These are phyloP conservation scores for Pulveroboletus sp. DNA, from an alignment of 768 basidiomycete species.

Conservation along the genomic window DNA sequence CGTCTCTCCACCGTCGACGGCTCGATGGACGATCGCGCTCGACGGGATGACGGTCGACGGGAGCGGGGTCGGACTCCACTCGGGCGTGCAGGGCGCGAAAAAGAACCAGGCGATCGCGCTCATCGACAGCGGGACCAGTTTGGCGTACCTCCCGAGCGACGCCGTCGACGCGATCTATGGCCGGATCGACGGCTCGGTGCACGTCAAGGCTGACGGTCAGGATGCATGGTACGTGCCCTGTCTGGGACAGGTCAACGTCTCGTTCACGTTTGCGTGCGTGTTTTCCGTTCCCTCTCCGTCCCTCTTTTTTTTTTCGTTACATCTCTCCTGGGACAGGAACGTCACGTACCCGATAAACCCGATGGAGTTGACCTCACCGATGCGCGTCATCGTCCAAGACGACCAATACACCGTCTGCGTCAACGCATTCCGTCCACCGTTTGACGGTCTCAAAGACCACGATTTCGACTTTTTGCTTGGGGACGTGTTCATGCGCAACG, in stretches of 20 bases:
- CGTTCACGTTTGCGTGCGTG: constrained; percentile 20
- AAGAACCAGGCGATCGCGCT: constrained; percentile 33
- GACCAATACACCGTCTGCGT: constrained; percentile 39
- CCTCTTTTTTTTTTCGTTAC: neutral
- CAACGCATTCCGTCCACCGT: constrained; percentile 31
- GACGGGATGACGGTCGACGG: constrained; percentile 37
- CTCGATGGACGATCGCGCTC: constrained; percentile 42
- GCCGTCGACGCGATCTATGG: constrained; percentile 39
- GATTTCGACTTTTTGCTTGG: constrained; percentile 42
- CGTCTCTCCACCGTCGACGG: constrained; percentile 32
- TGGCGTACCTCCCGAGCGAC: constrained; percentile 32
- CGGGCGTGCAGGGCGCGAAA: constrained; percentile 30
- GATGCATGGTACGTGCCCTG: constrained; percentile 39
- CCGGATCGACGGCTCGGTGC: constrained; percentile 34
- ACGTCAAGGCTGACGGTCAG: constrained; percentile 24
- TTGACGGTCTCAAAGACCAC: constrained; percentile 18
- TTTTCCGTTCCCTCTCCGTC: too few species aligned
- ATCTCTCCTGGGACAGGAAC: constrained; percentile 22
- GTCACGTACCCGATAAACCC: constrained; percentile 40
- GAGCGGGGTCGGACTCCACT: constrained; percentile 23
- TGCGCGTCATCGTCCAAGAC: constrained; percentile 23
- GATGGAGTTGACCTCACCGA: constrained; percentile 38
- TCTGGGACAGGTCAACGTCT: constrained; percentile 27
- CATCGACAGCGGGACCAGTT: constrained; percentile 43
- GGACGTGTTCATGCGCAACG: constrained; percentile 44